Conservation (phyloP, 2,329 filamentous ascomycete species). For the Colletotrichum sp. region DNA sequence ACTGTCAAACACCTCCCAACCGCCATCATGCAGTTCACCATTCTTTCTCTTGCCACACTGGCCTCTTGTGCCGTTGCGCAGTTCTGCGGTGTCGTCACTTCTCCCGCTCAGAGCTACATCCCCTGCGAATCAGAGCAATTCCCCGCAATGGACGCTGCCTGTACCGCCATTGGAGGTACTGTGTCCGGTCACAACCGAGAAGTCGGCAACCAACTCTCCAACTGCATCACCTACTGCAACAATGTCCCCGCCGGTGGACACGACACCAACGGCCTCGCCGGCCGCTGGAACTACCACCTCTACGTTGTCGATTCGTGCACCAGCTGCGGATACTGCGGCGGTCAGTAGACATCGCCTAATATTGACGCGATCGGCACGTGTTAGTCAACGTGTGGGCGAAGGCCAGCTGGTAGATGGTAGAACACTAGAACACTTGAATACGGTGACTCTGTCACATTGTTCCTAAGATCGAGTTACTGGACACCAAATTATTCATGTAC, state of each 20-base stretch:
- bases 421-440: neutral
- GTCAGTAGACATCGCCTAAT: neutral
- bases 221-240: slow-evolving; percentile 12
- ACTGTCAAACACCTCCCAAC: neutral
- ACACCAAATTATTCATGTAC: neutral
- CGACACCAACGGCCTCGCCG: neutral
- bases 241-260: neutral
- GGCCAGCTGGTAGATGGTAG: neutral
- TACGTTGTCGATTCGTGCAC: neutral
- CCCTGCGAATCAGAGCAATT: neutral
- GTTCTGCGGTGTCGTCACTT: neutral
- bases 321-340: neutral
- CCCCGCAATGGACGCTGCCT: neutral
- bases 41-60: neutral
- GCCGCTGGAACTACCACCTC: neutral
- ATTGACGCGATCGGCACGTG: neutral
- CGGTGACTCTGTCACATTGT: neutral
- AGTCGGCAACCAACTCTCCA: neutral
- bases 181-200: neutral
- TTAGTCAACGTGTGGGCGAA: neutral
- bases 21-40: neutral
- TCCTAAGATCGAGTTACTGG: neutral
- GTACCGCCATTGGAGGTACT: neutral
- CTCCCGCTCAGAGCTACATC: neutral
- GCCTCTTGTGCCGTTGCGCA: neutral